Evolutionary conservation across 1,284 basidiomycete species (phyloP), one percentile per base, ranked within the genome.

Genomic region (Gomphus sp.): DNA sequence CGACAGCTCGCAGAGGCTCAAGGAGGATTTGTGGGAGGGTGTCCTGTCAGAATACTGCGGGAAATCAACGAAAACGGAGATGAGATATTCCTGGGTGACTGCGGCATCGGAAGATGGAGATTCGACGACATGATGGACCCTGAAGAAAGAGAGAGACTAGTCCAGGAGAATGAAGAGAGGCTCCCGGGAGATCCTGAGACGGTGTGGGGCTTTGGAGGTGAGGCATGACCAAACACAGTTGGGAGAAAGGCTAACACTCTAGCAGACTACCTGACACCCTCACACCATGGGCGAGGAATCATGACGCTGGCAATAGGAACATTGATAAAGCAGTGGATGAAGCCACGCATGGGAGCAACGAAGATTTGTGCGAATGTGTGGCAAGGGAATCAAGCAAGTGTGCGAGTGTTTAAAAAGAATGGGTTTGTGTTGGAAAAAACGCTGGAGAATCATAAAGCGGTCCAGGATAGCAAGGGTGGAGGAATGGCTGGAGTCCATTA

Each of bases 241-340:
- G 14, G 3, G 12, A 12, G n/a, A 11, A 43, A 31, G 45, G 60
- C 56, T 28, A 11, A 51, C 55, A 33, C 22, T n/a, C 37, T 37
- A 39, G 16, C 59, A 84, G 82, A 82, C 67, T 83, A 76, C 62
- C 69, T 84, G 50, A 76, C 74, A 10, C 73, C 80, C 14, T 78
- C 76, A 44, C 77, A 85, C 65, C 85, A 87, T 61, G 75, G 82
- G 25, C 73, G 72, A 62, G 85, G 85, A 0, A 86, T 87, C 62
- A 87, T 89, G 85, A 77, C 77, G 37, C 80, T 79, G 22, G 83
- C 76, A 0, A 64, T 87, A 34, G 66, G 68, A 11, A 76, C 75
- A 3, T 58, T 89, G 34, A 61, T 87, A 37, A 65, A 73, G 22
- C 66, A 74, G 16, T 87, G 85, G 84, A 79, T 72, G 28, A 72